phyloP scores from a whole-genome alignment of 768 basidiomycete genomes.

The Xerocomellus dryophilus region DNA sequence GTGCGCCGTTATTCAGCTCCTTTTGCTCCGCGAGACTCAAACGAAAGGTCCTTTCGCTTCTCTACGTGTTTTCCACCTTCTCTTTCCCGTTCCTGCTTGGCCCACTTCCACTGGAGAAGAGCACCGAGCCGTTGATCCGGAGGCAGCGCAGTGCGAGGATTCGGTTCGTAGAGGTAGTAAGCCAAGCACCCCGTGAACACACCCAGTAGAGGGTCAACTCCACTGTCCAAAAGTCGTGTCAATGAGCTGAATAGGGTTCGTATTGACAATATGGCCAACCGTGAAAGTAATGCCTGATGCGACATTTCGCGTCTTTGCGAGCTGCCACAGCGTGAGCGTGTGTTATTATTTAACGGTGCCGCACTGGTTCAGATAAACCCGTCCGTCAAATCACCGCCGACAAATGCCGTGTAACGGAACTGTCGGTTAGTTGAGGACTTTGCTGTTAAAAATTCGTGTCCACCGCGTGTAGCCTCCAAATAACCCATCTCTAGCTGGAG shows the following conservation, averaged over 20 bases:
- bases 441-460: slow-evolving; percentile 27
- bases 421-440: slow-evolving; percentile 21
- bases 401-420: slow-evolving; percentile 26
- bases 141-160: slow-evolving; percentile 67
- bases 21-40: background rate
- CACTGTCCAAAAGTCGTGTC: slow-evolving; percentile 37
- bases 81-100: slow-evolving; percentile 34
- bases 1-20: background rate
- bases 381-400: slow-evolving; percentile 20
- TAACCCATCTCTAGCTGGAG: background rate
- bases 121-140: slow-evolving; percentile 51
- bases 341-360: background rate
- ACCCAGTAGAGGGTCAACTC: slow-evolving; percentile 70
- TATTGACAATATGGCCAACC: slow-evolving; percentile 20
- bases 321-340: slow-evolving; percentile 1
- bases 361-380: background rate
- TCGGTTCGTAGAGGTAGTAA: slow-evolving; percentile 75
- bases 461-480: slow-evolving; percentile 2
- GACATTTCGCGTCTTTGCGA: slow-evolving; percentile 34
- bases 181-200: slow-evolving; percentile 76
- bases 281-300: slow-evolving; percentile 38
- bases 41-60: background rate
- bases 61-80: background rate
- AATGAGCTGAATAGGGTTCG: background rate
- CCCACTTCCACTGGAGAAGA: slow-evolving; percentile 68